These are phyloP conservation scores for Hypomontagnella monticulosa DNA, from an alignment of 495 filamentous ascomycete species.

Conservation along the genomic window DNA sequence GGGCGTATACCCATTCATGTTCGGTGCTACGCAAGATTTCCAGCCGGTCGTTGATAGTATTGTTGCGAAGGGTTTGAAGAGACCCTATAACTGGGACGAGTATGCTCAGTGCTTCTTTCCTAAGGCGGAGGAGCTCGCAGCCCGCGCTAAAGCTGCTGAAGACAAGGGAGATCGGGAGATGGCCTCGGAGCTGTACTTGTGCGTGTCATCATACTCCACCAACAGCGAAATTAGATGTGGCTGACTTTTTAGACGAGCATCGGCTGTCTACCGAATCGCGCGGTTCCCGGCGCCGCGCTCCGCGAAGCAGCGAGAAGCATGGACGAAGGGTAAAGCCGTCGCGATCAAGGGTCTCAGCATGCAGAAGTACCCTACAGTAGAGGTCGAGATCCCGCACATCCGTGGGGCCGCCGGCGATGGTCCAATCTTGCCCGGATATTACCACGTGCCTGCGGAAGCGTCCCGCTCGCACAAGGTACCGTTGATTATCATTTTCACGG, in stretches of 20 bases:
- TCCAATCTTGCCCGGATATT: constrained; percentile 63
- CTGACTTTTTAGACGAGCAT: constrained; percentile 65
- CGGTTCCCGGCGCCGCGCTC: constrained; percentile 64
- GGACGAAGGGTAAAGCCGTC: constrained; percentile 66
- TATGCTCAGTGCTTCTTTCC: constrained; percentile 72
- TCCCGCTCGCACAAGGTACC: constrained; percentile 55
- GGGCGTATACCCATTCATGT: constrained; percentile 80
- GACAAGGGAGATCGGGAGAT: constrained; percentile 52
- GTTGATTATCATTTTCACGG: constrained; percentile 72
- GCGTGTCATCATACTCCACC: constrained; percentile 51
- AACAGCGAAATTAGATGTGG: too few relatives aligned
- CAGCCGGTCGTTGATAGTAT: constrained; percentile 65
- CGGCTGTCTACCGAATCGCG: constrained; percentile 74
- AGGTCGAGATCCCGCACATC: constrained; percentile 67
- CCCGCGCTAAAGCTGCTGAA: constrained; percentile 57
- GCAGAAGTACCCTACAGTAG: constrained; percentile 54
- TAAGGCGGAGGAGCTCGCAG: constrained; percentile 62
- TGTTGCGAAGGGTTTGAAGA: constrained; percentile 44
- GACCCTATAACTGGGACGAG: constrained; percentile 62
- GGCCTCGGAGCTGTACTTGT: constrained; percentile 71
- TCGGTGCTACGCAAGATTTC: constrained; percentile 70
- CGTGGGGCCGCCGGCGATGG: constrained; percentile 59
- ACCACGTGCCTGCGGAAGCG: constrained; percentile 61
- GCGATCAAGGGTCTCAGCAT: constrained; percentile 49
- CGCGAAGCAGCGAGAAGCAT: constrained; percentile 63